Percentiles rank a stretch among this genome's conserved stretches.
phyloP scores from a whole-genome alignment of 257 asterid species.

The Solanum neorickii region DNA sequence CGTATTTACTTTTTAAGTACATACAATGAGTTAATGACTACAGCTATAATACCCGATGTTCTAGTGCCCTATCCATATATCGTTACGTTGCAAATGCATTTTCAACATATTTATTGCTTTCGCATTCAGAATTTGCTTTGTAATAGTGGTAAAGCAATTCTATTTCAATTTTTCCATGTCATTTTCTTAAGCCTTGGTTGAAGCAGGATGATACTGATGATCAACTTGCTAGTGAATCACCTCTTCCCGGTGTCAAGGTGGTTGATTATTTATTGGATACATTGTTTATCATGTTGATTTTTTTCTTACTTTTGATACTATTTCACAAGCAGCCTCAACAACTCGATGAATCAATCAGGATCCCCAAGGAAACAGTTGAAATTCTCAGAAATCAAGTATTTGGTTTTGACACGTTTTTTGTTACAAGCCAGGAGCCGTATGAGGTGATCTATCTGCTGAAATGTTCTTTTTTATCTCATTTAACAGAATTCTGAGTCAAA shows the following conservation, averaged over 20 bases:
- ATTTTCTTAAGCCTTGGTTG: constrained; percentile 11
- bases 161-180: background rate
- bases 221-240: constrained; percentile 80
- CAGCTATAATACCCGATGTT: background rate
- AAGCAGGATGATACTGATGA: constrained; percentile 36
- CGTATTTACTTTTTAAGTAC: background rate
- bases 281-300: background rate
- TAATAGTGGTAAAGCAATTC: background rate
- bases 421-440: constrained; percentile 96
- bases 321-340: constrained; percentile 44
- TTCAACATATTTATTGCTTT: background rate
- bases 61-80: background rate
- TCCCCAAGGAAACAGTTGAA: constrained; percentile 78
- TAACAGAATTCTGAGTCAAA: background rate
- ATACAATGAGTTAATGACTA: background rate
- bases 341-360: constrained; percentile 65
- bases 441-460: constrained; percentile 49
- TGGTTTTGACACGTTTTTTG: constrained; percentile 91
- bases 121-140: background rate
- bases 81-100: background rate
- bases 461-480: background rate
- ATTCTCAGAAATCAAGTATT: constrained; percentile 81
- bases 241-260: constrained; percentile 98
- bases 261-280: background rate
- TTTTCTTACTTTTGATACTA: constrained; percentile 2